phyloP scores from a whole-genome alignment of 495 filamentous ascomycete genomes.

The Aspergillus cristatus region DNA sequence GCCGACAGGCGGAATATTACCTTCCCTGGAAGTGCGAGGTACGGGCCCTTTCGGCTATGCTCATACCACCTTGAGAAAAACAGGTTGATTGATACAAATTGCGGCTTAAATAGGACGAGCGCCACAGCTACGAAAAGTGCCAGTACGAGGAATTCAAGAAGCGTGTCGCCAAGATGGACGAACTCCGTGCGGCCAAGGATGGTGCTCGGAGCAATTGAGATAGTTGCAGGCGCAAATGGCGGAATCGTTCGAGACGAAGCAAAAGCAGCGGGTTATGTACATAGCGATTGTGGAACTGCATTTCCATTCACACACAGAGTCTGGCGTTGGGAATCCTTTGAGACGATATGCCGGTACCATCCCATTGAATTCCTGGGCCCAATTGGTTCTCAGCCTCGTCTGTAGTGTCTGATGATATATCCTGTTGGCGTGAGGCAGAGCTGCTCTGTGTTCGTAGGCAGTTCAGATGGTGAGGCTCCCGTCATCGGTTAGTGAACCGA shows the following conservation, averaged over 20 bases:
- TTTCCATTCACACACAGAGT: slow-evolving; percentile 29
- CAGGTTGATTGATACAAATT: not conserved
- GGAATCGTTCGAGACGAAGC: slow-evolving; percentile 11
- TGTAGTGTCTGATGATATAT: not conserved
- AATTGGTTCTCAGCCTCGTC: not conserved
- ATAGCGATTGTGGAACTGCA: slow-evolving; percentile 36
- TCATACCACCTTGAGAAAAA: too few relatives aligned
- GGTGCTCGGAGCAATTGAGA: slow-evolving; percentile 80
- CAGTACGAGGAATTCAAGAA: slow-evolving; percentile 98
- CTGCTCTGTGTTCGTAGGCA: too few relatives aligned
- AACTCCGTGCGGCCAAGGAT: slow-evolving; percentile 78
- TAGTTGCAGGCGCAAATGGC: slow-evolving; percentile 8
- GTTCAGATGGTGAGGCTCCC: too few relatives aligned
- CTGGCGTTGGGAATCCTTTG: slow-evolving; percentile 26
- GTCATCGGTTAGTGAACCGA: too few relatives aligned
- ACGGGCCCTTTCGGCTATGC: slow-evolving; percentile 20
- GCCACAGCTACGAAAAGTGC: slow-evolving; percentile 98
- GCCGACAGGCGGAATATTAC: slow-evolving; percentile 86
- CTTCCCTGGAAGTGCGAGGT: slow-evolving; percentile 98
- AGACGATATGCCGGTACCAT: slow-evolving; percentile 9
- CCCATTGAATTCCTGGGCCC: not conserved
- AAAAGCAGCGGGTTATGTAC: slow-evolving; percentile 35
- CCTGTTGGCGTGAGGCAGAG: not conserved
- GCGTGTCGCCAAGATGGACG: slow-evolving; percentile 96
- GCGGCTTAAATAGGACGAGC: slow-evolving; percentile 57